Evolutionary conservation across 148 eudicot genomes (phyloP).

Genomic region (Camellia japonica): DNA sequence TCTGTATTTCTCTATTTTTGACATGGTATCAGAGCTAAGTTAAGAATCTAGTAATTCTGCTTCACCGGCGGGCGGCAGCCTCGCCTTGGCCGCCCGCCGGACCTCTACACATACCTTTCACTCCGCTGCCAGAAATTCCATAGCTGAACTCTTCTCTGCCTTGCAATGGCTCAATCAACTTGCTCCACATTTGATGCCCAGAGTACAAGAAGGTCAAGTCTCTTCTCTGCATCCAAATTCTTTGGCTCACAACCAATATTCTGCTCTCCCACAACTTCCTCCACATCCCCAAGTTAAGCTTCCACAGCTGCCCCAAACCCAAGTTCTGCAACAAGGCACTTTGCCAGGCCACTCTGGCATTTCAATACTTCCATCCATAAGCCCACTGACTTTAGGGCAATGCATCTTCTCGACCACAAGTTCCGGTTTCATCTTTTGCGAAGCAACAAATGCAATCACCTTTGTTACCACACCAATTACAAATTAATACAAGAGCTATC

Average conservation of each 20-base stretch:
- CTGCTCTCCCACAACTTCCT: conserved; percentile 36
- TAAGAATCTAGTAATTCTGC: too few species aligned
- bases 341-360: conserved; percentile 37
- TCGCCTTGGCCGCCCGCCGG: too few species aligned
- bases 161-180: too few species aligned
- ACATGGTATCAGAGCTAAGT: too few species aligned
- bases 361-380: conserved; percentile 36
- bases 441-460: conserved; percentile 47
- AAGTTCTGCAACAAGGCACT: conserved; percentile 32
- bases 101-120: too few species aligned
- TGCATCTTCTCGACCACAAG: conserved; percentile 34
- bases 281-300: conserved; percentile 13
- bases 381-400: conserved; percentile 35
- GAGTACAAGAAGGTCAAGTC: too few species aligned
- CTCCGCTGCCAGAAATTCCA: too few species aligned
- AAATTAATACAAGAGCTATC: too few species aligned
- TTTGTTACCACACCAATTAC: conserved; percentile 35
- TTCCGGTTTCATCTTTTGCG: conserved; percentile 37
- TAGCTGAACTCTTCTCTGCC: too few species aligned
- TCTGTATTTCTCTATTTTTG: too few species aligned
- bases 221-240: conserved; percentile 45
- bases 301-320: conserved; percentile 11
- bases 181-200: too few species aligned
- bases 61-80: too few species aligned
- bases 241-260: conserved; percentile 41